phyloP scores from a whole-genome alignment of 345 rosid species.

The Angophora floribunda region DNA sequence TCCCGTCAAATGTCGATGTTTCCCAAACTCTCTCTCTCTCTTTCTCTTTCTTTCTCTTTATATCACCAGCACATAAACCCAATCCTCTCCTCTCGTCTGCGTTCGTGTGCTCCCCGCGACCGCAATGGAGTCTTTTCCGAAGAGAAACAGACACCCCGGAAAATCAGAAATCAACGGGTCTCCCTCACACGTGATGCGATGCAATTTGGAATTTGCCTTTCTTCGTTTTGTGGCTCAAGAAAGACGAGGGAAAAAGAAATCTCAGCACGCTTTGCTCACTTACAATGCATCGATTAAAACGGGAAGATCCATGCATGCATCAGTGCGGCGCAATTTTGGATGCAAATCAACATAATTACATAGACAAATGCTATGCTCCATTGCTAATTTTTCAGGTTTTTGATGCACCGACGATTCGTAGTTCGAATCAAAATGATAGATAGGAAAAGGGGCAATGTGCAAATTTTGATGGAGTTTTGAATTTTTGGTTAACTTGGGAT shows the following conservation, averaged over 20 bases:
- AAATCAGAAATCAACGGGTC: neutral
- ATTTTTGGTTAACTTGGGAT: neutral
- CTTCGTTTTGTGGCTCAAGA: neutral
- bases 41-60: neutral
- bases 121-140: neutral
- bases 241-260: neutral
- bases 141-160: neutral
- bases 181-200: neutral
- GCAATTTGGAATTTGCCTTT: neutral
- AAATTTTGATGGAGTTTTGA: neutral
- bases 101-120: no score
- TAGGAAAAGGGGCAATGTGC: neutral
- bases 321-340: neutral
- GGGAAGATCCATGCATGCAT: no score
- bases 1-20: neutral
- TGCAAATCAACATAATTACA: neutral
- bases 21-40: neutral
- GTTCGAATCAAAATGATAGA: neutral
- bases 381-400: fast-evolving
- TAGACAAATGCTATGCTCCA: neutral
- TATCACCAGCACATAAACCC: neutral
- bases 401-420: neutral
- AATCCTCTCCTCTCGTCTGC: neutral
- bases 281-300: neutral
- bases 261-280: neutral